phyloP scores from a whole-genome alignment of 2,329 filamentous ascomycete species.

The Basipetospora chlamydospora region DNA sequence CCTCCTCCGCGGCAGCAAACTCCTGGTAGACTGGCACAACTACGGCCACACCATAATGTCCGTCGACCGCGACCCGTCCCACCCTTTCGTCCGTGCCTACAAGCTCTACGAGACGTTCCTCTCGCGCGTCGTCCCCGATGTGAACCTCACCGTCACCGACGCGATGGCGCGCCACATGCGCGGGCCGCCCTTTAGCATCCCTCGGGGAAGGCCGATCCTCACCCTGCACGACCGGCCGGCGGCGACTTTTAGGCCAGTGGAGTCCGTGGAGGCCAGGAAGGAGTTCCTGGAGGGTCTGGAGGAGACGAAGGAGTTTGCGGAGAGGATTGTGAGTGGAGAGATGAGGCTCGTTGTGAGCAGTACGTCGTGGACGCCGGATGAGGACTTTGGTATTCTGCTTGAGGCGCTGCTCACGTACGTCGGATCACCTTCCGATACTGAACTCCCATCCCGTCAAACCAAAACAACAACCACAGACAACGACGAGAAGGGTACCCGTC shows the following conservation, averaged over 20 bases:
- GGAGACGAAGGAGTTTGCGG: conserved; percentile 45
- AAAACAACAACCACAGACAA: no score
- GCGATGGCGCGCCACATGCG: conserved; percentile 70
- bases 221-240: conserved; percentile 81
- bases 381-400: conserved; percentile 82
- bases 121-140: conserved; percentile 49
- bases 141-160: conserved; percentile 76
- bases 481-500: no score
- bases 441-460: no score
- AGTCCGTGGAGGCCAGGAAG: conserved; percentile 27
- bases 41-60: conserved; percentile 91
- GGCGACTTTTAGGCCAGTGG: conserved; percentile 61
- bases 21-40: conserved; percentile 97
- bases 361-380: conserved; percentile 94
- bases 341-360: conserved; percentile 72
- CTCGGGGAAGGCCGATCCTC: conserved; percentile 46
- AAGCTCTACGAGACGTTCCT: conserved; percentile 64
- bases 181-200: conserved; percentile 47
- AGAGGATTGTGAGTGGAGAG: conserved; percentile 40
- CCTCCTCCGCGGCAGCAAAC: conserved; percentile 60
- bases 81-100: conserved; percentile 66
- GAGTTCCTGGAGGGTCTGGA: conserved; percentile 51
- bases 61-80: conserved; percentile 37
- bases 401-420: conserved; percentile 65
- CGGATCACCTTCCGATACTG: conserved; percentile 11